A percentile compares a stretch with the other conserved stretches of the same genome.
Conservation (phyloP, 345 rosid genomes). For the Euclidium syriacum region DNA sequence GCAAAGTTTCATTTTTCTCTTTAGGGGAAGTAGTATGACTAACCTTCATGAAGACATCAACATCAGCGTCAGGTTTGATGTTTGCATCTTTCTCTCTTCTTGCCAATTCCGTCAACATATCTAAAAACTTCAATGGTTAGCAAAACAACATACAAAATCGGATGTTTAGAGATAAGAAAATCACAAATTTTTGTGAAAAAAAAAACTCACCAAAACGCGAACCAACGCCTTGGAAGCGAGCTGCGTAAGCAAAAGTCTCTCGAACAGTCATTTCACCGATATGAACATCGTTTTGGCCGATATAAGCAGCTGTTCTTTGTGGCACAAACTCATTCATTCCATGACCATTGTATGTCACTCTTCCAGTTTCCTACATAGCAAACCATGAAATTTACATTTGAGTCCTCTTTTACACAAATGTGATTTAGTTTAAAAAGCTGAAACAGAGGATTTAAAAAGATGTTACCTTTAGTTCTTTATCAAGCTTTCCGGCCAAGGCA, state of each 20-base stretch:
- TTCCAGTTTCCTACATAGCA: slow-evolving; percentile 37
- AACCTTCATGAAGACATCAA: slow-evolving; percentile 89
- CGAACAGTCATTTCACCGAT: slow-evolving; percentile 72
- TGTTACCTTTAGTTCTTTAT: slow-evolving; percentile 45
- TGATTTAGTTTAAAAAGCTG: not conserved
- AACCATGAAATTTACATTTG: not conserved
- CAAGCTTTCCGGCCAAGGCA: slow-evolving; percentile 81
- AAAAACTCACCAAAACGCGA: slow-evolving; percentile 49
- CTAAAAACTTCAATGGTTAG: slow-evolving; percentile 29
- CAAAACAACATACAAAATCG: not conserved
- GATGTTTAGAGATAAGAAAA: not conserved
- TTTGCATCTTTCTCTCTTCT: slow-evolving; percentile 79
- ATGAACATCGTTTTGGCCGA: slow-evolving; percentile 69
- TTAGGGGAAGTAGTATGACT: not conserved
- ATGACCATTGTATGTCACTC: slow-evolving; percentile 61
- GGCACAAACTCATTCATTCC: slow-evolving; percentile 61
- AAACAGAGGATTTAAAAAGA: not conserved
- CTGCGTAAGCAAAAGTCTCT: slow-evolving; percentile 77
- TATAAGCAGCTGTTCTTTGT: slow-evolving; percentile 65
- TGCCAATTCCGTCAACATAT: slow-evolving; percentile 64
- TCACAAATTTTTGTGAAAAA: too few species aligned
- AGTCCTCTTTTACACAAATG: not conserved
- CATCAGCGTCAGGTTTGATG: slow-evolving; percentile 76
- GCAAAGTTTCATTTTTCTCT: not conserved
- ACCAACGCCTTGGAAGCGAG: slow-evolving; percentile 86